Percentiles rank a stretch among this genome's conserved stretches.
These are phyloP conservation scores for Fonsecaea pugnacius DNA, from an alignment of 2,329 filamentous ascomycete genomes.

Conservation along the genomic window DNA sequence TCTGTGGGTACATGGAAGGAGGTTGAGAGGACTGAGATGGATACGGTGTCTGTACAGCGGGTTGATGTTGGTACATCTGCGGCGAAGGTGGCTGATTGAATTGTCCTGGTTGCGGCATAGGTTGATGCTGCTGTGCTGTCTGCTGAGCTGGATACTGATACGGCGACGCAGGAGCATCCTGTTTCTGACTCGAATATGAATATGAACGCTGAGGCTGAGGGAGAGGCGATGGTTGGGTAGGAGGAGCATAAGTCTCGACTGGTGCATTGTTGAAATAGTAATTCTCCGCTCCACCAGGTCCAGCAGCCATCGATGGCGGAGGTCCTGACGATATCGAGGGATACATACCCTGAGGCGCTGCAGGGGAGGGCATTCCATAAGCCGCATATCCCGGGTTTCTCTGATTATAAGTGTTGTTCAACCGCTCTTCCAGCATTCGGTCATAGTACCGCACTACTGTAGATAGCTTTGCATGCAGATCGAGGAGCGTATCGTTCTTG, in stretches of 20 bases:
- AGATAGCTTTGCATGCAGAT: constrained; percentile 91
- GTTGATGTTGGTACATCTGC: constrained; percentile 32
- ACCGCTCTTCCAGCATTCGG: constrained; percentile 92
- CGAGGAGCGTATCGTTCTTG: constrained; percentile 94
- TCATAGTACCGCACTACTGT: constrained; percentile 98
- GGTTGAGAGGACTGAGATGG: constrained; percentile 27
- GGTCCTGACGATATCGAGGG: constrained; percentile 67
- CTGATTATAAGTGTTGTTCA: constrained; percentile 81
- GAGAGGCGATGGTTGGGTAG: constrained; percentile 57
- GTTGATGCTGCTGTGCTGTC: constrained; percentile 18
- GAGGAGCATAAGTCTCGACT: constrained; percentile 53
- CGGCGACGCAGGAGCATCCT: constrained; percentile 26
- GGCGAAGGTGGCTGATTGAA: constrained; percentile 34
- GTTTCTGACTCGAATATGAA: constrained; percentile 35
- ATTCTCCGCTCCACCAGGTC: constrained; percentile 68
- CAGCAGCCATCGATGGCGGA: constrained; percentile 44
- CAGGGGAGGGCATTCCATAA: constrained; percentile 48
- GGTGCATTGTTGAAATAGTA: constrained; percentile 75
- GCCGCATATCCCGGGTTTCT: constrained; percentile 67
- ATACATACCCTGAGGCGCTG: constrained; percentile 64
- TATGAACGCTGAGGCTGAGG: constrained; percentile 42
- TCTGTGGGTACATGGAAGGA: constrained; percentile 32
- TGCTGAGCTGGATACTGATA: constrained; percentile 30
- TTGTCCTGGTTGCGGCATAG: constrained; percentile 17
- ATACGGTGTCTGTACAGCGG: constrained; percentile 18